These are phyloP conservation scores for Suillus variegatus DNA, from an alignment of 768 basidiomycete genomes.

Conservation along the genomic window DNA sequence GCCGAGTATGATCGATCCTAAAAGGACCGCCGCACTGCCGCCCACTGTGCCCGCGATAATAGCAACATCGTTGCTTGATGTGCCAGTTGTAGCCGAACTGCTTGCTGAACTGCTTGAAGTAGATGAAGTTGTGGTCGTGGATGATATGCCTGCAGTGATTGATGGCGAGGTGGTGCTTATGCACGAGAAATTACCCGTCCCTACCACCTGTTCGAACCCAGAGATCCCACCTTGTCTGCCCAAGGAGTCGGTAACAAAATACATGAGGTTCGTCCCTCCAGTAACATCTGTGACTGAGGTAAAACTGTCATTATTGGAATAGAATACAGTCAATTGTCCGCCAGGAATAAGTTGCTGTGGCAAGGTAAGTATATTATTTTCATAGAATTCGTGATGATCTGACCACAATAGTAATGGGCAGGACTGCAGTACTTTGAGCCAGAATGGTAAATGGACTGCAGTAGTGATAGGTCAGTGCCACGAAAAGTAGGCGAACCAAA, in stretches of 20 bases:
- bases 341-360: constrained; percentile 62
- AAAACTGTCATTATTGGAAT: constrained; percentile 38
- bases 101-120: constrained; percentile 18
- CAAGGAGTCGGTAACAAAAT: constrained; percentile 51
- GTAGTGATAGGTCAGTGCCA: constrained; percentile 9
- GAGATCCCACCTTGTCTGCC: constrained; percentile 62
- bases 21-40: constrained; percentile 52
- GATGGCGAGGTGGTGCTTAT: constrained; percentile 54
- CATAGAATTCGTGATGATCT: constrained; percentile 13
- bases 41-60: constrained; percentile 51
- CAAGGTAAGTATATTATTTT: constrained; percentile 1
- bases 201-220: constrained; percentile 46
- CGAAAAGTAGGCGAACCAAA: neutral
- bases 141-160: constrained; percentile 35
- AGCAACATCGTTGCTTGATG: constrained; percentile 36
- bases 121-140: constrained; percentile 11
- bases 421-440: constrained; percentile 43
- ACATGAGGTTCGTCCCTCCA: constrained; percentile 58
- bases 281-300: constrained; percentile 58
- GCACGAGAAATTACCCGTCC: constrained; percentile 51
- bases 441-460: constrained; percentile 48
- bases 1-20: constrained; percentile 51
- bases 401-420: constrained; percentile 58
- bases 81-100: constrained; percentile 11
- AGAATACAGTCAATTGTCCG: constrained; percentile 51